Conservation (phyloP, 208 protist species). For the Herpetomonas muscarum region DNA sequence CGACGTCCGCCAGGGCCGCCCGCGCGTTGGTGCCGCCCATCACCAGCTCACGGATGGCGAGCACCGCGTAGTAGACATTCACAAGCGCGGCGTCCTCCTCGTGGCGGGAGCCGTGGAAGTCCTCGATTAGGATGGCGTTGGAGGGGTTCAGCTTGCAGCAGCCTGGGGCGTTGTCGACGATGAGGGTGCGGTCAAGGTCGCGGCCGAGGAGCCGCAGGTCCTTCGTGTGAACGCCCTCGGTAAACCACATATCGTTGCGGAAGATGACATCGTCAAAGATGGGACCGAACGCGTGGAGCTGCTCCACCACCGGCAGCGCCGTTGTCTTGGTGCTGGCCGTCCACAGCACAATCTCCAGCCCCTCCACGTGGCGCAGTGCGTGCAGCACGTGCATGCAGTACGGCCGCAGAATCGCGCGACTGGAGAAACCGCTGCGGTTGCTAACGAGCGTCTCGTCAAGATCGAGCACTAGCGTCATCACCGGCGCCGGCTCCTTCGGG, state of each 20-base stretch:
- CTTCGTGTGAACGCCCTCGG: slow-evolving; percentile 89
- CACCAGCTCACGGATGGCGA: slow-evolving; percentile 50
- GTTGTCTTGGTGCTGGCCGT: slow-evolving; percentile 91
- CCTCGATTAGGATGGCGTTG: slow-evolving; percentile 84
- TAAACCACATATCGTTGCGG: slow-evolving; percentile 89
- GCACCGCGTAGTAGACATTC: slow-evolving; percentile 89
- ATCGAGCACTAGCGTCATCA: slow-evolving; percentile 89
- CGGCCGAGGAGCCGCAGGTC: slow-evolving; percentile 90
- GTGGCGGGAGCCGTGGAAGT: slow-evolving; percentile 74
- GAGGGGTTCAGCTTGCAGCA: slow-evolving; percentile 88
- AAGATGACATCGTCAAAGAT: slow-evolving; percentile 90
- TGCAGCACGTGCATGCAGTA: slow-evolving; percentile 87
- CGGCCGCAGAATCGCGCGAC: slow-evolving; percentile 70
- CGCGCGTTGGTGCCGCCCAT: slow-evolving; percentile 33
- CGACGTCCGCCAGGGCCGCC: slow-evolving; percentile 43
- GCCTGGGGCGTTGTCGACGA: slow-evolving; percentile 90
- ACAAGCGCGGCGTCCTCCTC: slow-evolving; percentile 71
- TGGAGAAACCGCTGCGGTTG: slow-evolving; percentile 63
- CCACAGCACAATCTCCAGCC: slow-evolving; percentile 90
- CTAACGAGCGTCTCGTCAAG: slow-evolving; percentile 91
- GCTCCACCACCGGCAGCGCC: slow-evolving; percentile 73
- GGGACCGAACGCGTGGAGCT: slow-evolving; percentile 60
- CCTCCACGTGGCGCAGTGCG: slow-evolving; percentile 76
- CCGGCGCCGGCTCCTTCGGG: slow-evolving; percentile 37
- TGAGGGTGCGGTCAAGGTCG: slow-evolving; percentile 81